Base-by-base conservation (phyloP, 2,329 filamentous ascomycete genomes). In the Exophiala lecanii-corni region DNA sequence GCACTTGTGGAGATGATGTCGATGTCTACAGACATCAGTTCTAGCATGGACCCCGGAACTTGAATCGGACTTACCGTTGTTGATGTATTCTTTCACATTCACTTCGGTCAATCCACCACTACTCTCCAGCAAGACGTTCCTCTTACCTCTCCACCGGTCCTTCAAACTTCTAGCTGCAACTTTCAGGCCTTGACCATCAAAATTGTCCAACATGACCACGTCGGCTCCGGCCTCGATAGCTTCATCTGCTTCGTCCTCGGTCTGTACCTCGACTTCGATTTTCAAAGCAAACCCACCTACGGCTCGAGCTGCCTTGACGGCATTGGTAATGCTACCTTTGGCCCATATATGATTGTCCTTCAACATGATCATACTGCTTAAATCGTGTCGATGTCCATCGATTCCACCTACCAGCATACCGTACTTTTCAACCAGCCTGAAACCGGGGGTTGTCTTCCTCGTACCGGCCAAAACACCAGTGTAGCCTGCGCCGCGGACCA, bases 271-370 rank as follows among this genome's bases (percentile, higher is more conserved):
- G 17, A 98, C 92, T 70, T 98, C 92, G 30, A 98, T 78, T 74
- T 97, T 98, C 46, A 95, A 74, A 30, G 86, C 81, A 66, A 97
- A 98, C 0, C 92, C 92, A 6, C 82, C 91, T 0, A 84, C 87
- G 9, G 81, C 75, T 62, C 87, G 87, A 17, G 92, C 92, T 2
- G 91, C 87, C 30, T 72, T 72, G 17, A 98, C 89, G 4, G 92
- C 92, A 16, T 85, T 80, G 1, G 84, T 81, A 64, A 98, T 97
- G 61, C 84, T 52, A 1, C 58, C 57, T 40, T 62, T 62, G 50
- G 87, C 88, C 84, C 91, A 96, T 44, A 98, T 84, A 67, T 98
- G 92, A 67, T 98, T 98, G 68, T 98, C 92, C 72, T 98, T 98
- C 53, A 98, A 75, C 92, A 98, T 98, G 43, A 89, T 89, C 92